phyloP scores from a whole-genome alignment of 2,329 filamentous ascomycete species.

The Diaporthe sp. region DNA sequence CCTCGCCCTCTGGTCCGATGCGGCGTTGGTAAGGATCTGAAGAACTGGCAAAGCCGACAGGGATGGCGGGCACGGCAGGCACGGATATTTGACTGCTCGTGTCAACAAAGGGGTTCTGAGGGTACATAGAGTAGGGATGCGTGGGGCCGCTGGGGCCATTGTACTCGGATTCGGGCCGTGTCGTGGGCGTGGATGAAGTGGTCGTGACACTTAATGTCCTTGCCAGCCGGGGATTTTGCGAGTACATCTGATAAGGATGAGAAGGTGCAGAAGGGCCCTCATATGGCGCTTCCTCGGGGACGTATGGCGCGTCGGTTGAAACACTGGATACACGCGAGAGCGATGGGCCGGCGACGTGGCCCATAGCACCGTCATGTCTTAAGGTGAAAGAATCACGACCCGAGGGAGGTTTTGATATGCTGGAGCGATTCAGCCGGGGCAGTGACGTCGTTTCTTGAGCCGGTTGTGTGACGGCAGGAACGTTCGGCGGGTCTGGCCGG shows the following conservation, averaged over 20 bases:
- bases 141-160: slow-evolving; percentile 76
- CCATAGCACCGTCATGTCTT: slow-evolving; percentile 64
- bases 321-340: slow-evolving; percentile 49
- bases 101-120: slow-evolving; percentile 80
- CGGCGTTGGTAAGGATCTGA: slow-evolving; percentile 78
- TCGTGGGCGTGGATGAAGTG: slow-evolving; percentile 57
- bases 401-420: slow-evolving; percentile 67
- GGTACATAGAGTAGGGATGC: slow-evolving; percentile 89
- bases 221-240: slow-evolving; percentile 81
- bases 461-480: slow-evolving; percentile 5
- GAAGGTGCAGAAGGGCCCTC: slow-evolving; percentile 80
- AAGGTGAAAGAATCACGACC: slow-evolving; percentile 65
- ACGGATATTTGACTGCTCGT: slow-evolving; percentile 52
- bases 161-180: slow-evolving; percentile 61
- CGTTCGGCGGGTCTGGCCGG: slow-evolving; percentile 11
- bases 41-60: slow-evolving; percentile 81
- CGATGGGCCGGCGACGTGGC: slow-evolving; percentile 45
- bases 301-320: slow-evolving; percentile 55
- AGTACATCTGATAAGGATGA: slow-evolving; percentile 88
- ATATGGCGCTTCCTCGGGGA: slow-evolving; percentile 74
- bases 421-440: slow-evolving; percentile 61
- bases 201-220: slow-evolving; percentile 78
- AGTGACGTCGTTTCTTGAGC: slow-evolving; percentile 18
- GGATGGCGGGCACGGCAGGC: slow-evolving; percentile 60
- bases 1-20: slow-evolving; percentile 85